A percentile compares a stretch with the other conserved stretches of the same genome.
Evolutionary conservation across 1,284 basidiomycete genomes (phyloP).

Genomic region (Fomitopsis schrenkii): DNA sequence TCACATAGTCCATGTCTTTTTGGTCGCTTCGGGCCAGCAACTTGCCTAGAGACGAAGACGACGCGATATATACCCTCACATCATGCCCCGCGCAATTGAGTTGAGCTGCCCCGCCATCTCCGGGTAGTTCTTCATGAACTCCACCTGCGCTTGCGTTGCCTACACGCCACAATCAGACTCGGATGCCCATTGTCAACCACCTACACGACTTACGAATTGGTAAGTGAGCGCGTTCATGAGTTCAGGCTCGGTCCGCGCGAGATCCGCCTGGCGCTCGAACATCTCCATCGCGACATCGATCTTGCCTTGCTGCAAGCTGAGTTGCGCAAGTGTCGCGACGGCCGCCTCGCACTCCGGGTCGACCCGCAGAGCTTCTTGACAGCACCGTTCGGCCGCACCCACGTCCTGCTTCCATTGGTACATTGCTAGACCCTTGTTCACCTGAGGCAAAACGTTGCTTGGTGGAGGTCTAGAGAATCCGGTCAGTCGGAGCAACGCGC

Average conservation of each 20-base stretch:
- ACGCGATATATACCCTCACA: conserved; percentile 10
- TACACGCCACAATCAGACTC: conserved; percentile 25
- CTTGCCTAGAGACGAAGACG: background rate
- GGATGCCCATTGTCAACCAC: conserved; percentile 3
- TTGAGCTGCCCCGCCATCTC: conserved; percentile 68
- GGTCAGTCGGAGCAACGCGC: background rate
- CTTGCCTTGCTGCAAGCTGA: conserved; percentile 89
- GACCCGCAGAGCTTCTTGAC: conserved; percentile 82
- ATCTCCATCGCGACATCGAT: conserved; percentile 84
- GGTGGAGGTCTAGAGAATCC: conserved; percentile 46
- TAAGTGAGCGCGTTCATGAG: conserved; percentile 87
- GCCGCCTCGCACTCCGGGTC: conserved; percentile 97
- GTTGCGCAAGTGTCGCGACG: conserved; percentile 92
- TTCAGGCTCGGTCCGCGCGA: conserved; percentile 92
- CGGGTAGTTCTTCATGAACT: conserved; percentile 82
- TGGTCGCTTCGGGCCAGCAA: background rate
- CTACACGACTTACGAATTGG: conserved; percentile 58
- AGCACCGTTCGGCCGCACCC: conserved; percentile 78
- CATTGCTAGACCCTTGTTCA: conserved; percentile 95
- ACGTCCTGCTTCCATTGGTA: conserved; percentile 98
- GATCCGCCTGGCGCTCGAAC: conserved; percentile 82
- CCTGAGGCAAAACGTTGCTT: conserved; percentile 85
- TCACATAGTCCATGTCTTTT: conserved; percentile 1
- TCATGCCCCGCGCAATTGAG: conserved; percentile 42
- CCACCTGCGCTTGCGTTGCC: conserved; percentile 77